Evolutionary conservation across 164 flowering plant species (phyloP), one percentile per base, ranked within the genome.

Genomic region (Kalanchoe fedtschenkoi): DNA sequence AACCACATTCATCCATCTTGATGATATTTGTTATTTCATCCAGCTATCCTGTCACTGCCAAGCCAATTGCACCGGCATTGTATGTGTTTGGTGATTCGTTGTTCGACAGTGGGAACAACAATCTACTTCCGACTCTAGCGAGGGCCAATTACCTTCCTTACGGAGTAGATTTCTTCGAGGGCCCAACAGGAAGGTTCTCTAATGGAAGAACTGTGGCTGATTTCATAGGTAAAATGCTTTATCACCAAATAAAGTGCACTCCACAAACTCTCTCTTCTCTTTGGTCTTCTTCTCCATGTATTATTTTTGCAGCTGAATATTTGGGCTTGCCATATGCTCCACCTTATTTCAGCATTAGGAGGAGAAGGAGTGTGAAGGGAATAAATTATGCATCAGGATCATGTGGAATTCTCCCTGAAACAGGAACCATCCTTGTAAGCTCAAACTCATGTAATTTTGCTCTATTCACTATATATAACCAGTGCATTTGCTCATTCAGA

Each of bases 131-230:
- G 6, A 77, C 81, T 13, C 0, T 74, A 2, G 75, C 78, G 0
- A 77, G 35, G 69, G 82, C 80, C 0, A 60, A 79, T 66, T 83
- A 62, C 58, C 26, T 3, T 5, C 87, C 87, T 17, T 83, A 83
- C 60, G 87, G 85, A 6, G 46, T 43, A 2, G 51, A 74, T 58
- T 83, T 81, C 58, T 38, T 38, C 7, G 10, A 54, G n/a, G 83
- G 81, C 28, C 34, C 62, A 17, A 78, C 87, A 0, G 87, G 87
- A 35, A 77, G 85, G 58, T 83, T 83, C 63, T 79, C 83, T n/a
- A 79, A 83, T 60, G 85, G 83, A n/a, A 74, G 60, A 67, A 81
- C 77, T 0, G 60, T 72, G 0, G 75, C 72, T 0, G 88, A 83
- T 73, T 75, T 83, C 37, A 63, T 83, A 51, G 84, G 87, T 78